A percentile compares a stretch with the other conserved stretches of the same genome.
These are phyloP conservation scores for Apiospora phragmitis DNA, from an alignment of 2,329 filamentous ascomycete genomes.

Conservation along the genomic window DNA sequence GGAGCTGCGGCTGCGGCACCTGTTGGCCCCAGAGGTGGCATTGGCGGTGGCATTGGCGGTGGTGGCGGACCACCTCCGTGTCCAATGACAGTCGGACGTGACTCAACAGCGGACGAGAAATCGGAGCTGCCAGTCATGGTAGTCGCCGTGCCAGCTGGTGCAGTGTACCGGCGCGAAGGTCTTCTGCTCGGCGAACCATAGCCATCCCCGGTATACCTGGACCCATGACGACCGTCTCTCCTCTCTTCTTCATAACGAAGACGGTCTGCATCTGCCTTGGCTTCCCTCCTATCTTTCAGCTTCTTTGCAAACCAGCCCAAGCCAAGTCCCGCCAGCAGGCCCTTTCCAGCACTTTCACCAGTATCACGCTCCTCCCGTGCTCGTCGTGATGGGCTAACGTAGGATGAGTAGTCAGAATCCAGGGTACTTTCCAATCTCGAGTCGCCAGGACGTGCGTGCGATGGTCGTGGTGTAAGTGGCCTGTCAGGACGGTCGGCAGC, in stretches of 20 bases:
- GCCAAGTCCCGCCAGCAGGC: slow-evolving; percentile 61
- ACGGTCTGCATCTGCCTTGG: slow-evolving; percentile 50
- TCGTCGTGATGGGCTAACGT: slow-evolving; percentile 63
- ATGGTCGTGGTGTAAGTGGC: slow-evolving; percentile 48
- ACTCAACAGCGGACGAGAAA: slow-evolving; percentile 40
- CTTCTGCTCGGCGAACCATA: slow-evolving; percentile 50
- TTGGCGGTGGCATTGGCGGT: slow-evolving; percentile 22
- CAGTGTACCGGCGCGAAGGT: slow-evolving; percentile 32
- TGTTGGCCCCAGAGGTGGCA: slow-evolving; percentile 36
- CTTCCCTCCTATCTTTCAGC: slow-evolving; percentile 58
- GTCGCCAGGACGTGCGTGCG: slow-evolving; percentile 41
- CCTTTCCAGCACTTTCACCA: slow-evolving; percentile 53
- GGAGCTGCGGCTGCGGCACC: slow-evolving; percentile 11
- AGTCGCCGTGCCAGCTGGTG: slow-evolving; percentile 28
- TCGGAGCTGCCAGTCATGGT: slow-evolving; percentile 31
- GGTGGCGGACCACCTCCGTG: slow-evolving; percentile 21
- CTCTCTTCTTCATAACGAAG: slow-evolving; percentile 48
- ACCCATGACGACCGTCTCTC: slow-evolving; percentile 61
- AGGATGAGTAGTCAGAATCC: slow-evolving; percentile 60
- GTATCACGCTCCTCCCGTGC: slow-evolving; percentile 40
- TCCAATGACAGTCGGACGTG: slow-evolving; percentile 35
- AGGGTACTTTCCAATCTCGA: slow-evolving; percentile 47
- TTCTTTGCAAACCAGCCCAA: slow-evolving; percentile 69
- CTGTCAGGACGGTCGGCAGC: slow-evolving; percentile 42
- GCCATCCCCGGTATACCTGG: slow-evolving; percentile 70